phyloP scores from a whole-genome alignment of 345 rosid genomes.

The Eutrema yunnanense region DNA sequence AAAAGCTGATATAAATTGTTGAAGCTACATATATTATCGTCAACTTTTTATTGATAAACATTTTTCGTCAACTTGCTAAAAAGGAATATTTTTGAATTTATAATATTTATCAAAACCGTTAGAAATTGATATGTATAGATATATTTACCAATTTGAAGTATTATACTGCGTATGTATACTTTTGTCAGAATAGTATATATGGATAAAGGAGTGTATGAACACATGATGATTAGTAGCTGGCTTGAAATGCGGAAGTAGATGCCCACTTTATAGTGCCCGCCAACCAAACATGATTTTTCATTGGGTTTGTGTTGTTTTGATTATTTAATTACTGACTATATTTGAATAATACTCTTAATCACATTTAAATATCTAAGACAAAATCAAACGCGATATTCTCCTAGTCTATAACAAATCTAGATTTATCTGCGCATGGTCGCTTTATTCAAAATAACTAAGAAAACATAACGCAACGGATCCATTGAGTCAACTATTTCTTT shows the following conservation, averaged over 20 bases:
- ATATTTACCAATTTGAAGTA: background rate
- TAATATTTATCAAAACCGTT: background rate
- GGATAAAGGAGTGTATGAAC: slow-evolving; percentile 15
- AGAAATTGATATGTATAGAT: background rate
- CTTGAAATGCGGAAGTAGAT: slow-evolving; percentile 29
- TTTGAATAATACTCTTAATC: slow-evolving; percentile 12
- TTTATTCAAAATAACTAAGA: slow-evolving; percentile 14
- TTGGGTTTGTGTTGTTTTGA: slow-evolving; percentile 3
- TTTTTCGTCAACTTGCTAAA: background rate
- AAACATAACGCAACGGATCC: slow-evolving; percentile 10
- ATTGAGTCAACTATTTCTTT: slow-evolving; percentile 22
- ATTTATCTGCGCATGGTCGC: slow-evolving; percentile 27
- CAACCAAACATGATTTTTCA: slow-evolving; percentile 25
- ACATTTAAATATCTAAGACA: background rate
- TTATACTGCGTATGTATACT: background rate
- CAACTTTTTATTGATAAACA: too few relatives aligned
- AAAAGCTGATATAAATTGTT: background rate
- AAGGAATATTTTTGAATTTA: background rate
- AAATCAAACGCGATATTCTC: slow-evolving; percentile 30
- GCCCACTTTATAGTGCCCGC: slow-evolving; percentile 30
- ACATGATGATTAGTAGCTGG: slow-evolving; percentile 29
- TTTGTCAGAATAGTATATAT: background rate
- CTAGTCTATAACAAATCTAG: slow-evolving; percentile 27
- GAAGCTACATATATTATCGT: background rate
- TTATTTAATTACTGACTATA: slow-evolving; percentile 25